Evolutionary conservation across 176 grass and related monocot genomes (phyloP).

Genomic region (Pontederia crassipes): DNA sequence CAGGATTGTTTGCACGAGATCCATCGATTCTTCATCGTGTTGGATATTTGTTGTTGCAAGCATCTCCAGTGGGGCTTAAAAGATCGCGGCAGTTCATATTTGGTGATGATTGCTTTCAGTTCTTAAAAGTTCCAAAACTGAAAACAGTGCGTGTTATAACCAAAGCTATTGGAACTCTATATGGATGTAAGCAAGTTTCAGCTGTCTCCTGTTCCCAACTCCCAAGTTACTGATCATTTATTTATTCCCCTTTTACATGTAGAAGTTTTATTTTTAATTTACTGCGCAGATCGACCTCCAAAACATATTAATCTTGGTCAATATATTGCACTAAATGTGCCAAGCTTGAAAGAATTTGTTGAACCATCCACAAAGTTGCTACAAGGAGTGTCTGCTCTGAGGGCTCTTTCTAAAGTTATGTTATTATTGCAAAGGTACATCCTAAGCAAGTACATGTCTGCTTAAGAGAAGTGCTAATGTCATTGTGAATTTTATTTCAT

Average conservation of each 20-base stretch:
- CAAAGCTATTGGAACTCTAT: slow-evolving; percentile 55
- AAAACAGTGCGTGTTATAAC: slow-evolving; percentile 66
- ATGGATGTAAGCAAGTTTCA: slow-evolving; percentile 51
- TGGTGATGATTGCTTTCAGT: slow-evolving; percentile 84
- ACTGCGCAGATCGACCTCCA: slow-evolving; percentile 46
- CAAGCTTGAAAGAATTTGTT: slow-evolving; percentile 70
- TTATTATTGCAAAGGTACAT: slow-evolving; percentile 69
- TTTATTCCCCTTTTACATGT: neutral
- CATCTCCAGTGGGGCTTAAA: slow-evolving; percentile 39
- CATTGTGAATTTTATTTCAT: no score
- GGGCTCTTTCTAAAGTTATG: slow-evolving; percentile 74
- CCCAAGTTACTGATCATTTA: slow-evolving; percentile 4
- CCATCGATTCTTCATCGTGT: slow-evolving; percentile 59
- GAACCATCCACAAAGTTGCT: slow-evolving; percentile 44
- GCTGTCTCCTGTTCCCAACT: slow-evolving; percentile 9
- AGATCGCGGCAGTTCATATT: slow-evolving; percentile 55
- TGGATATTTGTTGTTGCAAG: slow-evolving; percentile 65
- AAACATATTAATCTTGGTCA: slow-evolving; percentile 81
- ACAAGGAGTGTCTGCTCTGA: slow-evolving; percentile 49
- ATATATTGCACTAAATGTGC: slow-evolving; percentile 75
- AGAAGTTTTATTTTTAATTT: neutral
- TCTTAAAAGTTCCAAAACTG: slow-evolving; percentile 42
- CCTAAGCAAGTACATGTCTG: slow-evolving; percentile 18
- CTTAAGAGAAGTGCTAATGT: slow-evolving; percentile 1
- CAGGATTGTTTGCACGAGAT: slow-evolving; percentile 86